A percentile compares a stretch with the other conserved stretches of the same genome.
phyloP scores from a whole-genome alignment of 768 basidiomycete species.

The Fomitopsis serialis region DNA sequence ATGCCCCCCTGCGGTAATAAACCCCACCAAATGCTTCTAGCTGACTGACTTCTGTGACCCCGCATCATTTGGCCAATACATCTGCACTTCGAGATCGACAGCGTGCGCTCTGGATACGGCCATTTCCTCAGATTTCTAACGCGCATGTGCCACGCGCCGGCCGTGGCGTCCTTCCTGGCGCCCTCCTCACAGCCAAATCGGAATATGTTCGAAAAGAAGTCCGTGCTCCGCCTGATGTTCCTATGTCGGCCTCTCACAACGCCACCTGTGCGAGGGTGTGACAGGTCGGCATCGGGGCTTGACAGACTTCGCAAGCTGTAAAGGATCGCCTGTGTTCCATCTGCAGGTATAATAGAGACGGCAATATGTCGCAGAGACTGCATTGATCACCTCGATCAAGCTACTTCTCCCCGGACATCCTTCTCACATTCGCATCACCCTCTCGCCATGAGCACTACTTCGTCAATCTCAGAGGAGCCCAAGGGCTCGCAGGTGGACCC shows the following conservation, averaged over 20 bases:
- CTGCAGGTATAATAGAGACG: neutral
- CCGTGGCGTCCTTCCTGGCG: neutral
- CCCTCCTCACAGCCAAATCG: neutral
- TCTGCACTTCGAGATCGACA: no score
- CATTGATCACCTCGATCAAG: neutral
- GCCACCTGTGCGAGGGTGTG: neutral
- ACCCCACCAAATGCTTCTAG: no score
- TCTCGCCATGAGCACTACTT: neutral
- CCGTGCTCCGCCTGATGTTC: neutral
- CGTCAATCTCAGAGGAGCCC: neutral
- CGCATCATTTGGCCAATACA: no score
- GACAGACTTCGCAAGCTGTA: neutral
- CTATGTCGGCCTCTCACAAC: neutral
- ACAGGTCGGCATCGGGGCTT: neutral
- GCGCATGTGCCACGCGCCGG: neutral
- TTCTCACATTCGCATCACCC: neutral
- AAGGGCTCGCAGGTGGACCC: neutral
- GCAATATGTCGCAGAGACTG: neutral
- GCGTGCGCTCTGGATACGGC: no score
- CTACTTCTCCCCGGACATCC: neutral
- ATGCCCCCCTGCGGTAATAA: no score
- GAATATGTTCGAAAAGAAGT: neutral
- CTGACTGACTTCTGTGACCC: no score
- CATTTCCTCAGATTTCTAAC: neutral
- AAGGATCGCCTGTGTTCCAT: neutral